A percentile compares a stretch with the other conserved stretches of the same genome.
These are phyloP conservation scores for Epichloe sp. DNA, from an alignment of 2,329 filamentous ascomycete genomes.

Conservation along the genomic window DNA sequence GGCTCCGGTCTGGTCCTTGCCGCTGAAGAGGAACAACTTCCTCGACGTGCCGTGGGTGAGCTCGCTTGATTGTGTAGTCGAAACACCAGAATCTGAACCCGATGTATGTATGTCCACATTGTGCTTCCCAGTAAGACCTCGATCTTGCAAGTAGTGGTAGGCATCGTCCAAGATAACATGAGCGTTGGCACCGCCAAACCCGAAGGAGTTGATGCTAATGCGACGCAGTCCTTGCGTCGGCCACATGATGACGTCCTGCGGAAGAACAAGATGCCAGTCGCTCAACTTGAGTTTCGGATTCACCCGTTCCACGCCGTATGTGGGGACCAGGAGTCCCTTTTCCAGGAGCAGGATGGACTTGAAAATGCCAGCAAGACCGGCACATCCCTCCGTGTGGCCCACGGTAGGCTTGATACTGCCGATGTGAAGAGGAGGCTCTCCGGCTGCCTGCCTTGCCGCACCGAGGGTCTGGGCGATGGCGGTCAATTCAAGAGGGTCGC, in stretches of 20 bases:
- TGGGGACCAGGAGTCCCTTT: constrained; percentile 12
- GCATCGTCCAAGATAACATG: constrained; percentile 17
- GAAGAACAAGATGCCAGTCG: constrained; percentile 6
- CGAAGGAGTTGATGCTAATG: constrained; percentile 22
- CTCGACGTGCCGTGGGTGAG: not conserved
- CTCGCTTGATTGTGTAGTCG: not conserved
- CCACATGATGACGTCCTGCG: constrained; percentile 3
- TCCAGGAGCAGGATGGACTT: constrained; percentile 15
- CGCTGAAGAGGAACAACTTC: not conserved
- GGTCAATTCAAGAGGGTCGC: constrained; percentile 17
- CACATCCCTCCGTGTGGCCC: constrained; percentile 12
- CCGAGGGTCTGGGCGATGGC: constrained; percentile 16
- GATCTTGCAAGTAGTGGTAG: not conserved
- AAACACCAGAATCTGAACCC: no score
- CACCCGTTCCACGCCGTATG: constrained; percentile 10
- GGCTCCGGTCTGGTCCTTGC: not conserved
- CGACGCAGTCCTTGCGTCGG: constrained; percentile 7
- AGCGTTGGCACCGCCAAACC: constrained; percentile 24
- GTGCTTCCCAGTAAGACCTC: not conserved
- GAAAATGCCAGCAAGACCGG: constrained; percentile 12
- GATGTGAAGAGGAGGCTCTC: constrained; percentile 8
- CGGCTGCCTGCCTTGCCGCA: constrained; percentile 24
- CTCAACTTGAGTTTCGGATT: constrained; percentile 12
- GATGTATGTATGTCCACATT: no score
- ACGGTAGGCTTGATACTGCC: constrained; percentile 18